Evolutionary conservation across 2,329 filamentous ascomycete species (phyloP), one percentile per base, ranked within the genome.

Genomic region (Sarocladiaceae sp.): DNA sequence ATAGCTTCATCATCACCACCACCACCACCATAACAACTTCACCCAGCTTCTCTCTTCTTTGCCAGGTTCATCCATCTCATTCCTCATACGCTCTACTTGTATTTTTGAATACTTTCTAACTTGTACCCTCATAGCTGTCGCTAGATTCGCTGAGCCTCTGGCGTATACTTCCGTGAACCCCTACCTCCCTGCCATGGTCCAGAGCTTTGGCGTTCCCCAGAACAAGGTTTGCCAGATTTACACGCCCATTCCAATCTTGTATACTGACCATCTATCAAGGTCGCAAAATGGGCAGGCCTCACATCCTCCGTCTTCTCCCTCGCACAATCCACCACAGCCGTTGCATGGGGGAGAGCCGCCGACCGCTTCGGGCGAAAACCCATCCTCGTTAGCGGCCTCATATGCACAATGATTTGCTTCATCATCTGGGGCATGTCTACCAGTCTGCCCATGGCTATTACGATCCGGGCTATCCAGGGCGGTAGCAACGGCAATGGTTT

Each of bases 391-490:
- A 58, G 74, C 6, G 88, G 86, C 0, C 69, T 93, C 15, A 61
- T 81, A 29, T 85, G 78, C 54, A 95, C 89, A 34, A 94, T 96
- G 86, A 58, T 82, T 1, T 84, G 84, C 32, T 89, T 85, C 53
- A 55, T 96, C 16, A 51, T 88, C 18, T 96, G 90, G 78, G 91
- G 93, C 6, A 80, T 95, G 64, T 88, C 88, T 1, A 84, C 76
- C 3, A 88, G 74, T 50, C 65, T 97, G 9, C 65, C 79, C 3
- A 90, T 93, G 86, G 86, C 90, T 1, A 83, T 98, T 32, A 61
- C 73, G 3, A 77, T 88, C 11, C 79, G 91, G 57, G 84, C 81
- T 6, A 68, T 96, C n/a, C 78, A 87, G 53, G 91, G 93, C 2
- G 74, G 83, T 9, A 82, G 85, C 34, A 96, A 95, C 58, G 93